Evolutionary conservation across 169 alveolate species (phyloP).

Genomic region (Babesia caballi): DNA sequence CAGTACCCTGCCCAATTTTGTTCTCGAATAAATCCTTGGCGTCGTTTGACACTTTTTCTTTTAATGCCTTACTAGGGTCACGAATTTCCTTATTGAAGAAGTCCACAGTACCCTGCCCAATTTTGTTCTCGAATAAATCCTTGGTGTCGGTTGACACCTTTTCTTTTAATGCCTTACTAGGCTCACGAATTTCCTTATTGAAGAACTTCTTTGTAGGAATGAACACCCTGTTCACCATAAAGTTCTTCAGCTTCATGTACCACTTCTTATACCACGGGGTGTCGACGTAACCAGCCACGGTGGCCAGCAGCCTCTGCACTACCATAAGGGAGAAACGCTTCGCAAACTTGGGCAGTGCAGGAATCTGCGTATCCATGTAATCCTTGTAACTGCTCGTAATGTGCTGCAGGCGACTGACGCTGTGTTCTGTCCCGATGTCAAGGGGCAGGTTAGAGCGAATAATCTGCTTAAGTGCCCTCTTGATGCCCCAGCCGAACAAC

Average conservation of each 20-base stretch:
- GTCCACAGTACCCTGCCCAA: not conserved
- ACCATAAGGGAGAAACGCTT: slow-evolving; percentile 7
- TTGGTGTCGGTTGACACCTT: not conserved
- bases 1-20: not conserved
- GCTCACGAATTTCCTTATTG: no score
- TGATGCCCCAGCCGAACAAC: not conserved
- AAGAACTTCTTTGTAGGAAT: not conserved
- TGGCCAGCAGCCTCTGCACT: not conserved
- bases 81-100: not conserved
- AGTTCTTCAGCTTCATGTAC: not conserved
- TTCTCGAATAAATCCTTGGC: not conserved
- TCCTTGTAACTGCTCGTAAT: not conserved
- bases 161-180: no score
- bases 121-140: slow-evolving; percentile 1
- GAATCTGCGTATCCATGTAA: slow-evolving; percentile 18
- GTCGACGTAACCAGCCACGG: not conserved
- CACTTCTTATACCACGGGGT: slow-evolving; percentile 30
- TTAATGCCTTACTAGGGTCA: not conserved
- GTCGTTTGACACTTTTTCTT: no score
- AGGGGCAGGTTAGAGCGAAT: not conserved
- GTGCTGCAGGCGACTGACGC: not conserved
- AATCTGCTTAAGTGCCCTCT: not conserved
- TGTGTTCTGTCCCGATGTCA: no score
- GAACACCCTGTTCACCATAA: not conserved
- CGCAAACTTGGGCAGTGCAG: not conserved